Base-by-base conservation (phyloP, 148 eudicot species). In the Dianthus caryophyllus region DNA sequence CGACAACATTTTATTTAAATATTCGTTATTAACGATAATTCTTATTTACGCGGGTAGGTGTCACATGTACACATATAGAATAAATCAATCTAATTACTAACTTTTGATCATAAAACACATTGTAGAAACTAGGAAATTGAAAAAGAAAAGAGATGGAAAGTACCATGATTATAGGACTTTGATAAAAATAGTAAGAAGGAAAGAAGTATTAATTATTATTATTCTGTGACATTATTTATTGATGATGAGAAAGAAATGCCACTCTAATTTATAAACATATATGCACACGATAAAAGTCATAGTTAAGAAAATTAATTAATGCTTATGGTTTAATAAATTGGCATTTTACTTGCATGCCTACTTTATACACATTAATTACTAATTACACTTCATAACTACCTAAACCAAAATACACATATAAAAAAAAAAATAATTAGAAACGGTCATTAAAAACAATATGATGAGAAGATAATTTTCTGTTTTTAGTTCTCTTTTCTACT, bases 81-180 rank as follows among this genome's bases (percentile, higher is more conserved):
- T 41, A 41, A 9, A 41, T 41, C 44, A 41, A 41, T 41, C 6
- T 41, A 41, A 41, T 41, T 41, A 41, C 6, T 41, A 41, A 6
- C 1, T 4, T 41, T 50, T 50, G 24, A 50, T 20, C 20, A 20
- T 0, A n/a, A 7, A 7, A 50, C 11, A 21, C 44, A 41, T 41
- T 41, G 44, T 50, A 17, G 24, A 50, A 50, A 20, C 24, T 18
- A 20, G 22, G 5, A 50, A 24, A 52, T 33, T 33, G 29, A 17
- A 57, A 57, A 29, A 57, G 30, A 57, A 21, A 16, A 29, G 39
- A 29, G 29, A 30, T 16, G 21, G n/a, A 8, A 16, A 57, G 22
- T 57, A 57, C 61, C 61, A 57, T 57, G 61, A 57, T 29, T 57
- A 15, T 57, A 29, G 38, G 21, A 31, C 33, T 16, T 25, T 55